phyloP scores from a whole-genome alignment of 208 protist species.

The Leptomonas seymouri region DNA sequence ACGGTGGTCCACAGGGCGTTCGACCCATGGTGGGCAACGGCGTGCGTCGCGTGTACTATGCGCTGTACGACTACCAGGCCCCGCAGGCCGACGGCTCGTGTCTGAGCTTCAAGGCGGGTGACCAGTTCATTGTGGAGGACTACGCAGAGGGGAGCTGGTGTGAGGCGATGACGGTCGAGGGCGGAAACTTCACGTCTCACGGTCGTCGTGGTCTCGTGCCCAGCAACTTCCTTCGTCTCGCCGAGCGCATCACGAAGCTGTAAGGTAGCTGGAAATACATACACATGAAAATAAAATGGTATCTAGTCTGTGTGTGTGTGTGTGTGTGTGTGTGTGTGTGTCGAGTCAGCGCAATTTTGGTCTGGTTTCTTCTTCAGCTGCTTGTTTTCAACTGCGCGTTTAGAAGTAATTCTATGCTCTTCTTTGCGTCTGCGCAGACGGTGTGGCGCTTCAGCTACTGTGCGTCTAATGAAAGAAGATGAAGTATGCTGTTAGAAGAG shows the following conservation, averaged over 20 bases:
- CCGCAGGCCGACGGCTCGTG: slow-evolving; percentile 40
- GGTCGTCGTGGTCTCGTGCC: slow-evolving; percentile 54
- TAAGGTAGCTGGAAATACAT: not conserved
- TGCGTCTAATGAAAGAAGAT: not conserved
- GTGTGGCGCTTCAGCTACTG: slow-evolving; percentile 6
- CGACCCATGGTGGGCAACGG: slow-evolving; percentile 7
- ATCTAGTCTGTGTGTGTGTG: too few species aligned
- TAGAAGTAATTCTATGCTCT: not conserved
- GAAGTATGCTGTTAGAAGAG: not conserved
- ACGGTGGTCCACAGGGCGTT: slow-evolving; percentile 21
- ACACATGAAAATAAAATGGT: too few species aligned
- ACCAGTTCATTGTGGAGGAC: slow-evolving; percentile 81
- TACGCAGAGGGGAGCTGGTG: slow-evolving; percentile 76
- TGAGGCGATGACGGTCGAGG: slow-evolving; percentile 44
- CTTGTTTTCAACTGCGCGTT: not conserved
- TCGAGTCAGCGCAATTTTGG: not conserved
- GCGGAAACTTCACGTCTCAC: slow-evolving; percentile 24
- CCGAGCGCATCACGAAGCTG: slow-evolving; percentile 56
- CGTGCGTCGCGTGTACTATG: slow-evolving; percentile 55
- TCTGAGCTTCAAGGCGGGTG: slow-evolving; percentile 76
- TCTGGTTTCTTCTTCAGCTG: slow-evolving; percentile 10
- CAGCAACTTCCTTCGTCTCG: slow-evolving; percentile 73
- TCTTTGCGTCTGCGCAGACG: not conserved
- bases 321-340: too few species aligned
- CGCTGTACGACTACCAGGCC: slow-evolving; percentile 70